These are phyloP conservation scores for Aureobasidium sp. DNA, from an alignment of 2,329 filamentous ascomycete species.

Conservation along the genomic window DNA sequence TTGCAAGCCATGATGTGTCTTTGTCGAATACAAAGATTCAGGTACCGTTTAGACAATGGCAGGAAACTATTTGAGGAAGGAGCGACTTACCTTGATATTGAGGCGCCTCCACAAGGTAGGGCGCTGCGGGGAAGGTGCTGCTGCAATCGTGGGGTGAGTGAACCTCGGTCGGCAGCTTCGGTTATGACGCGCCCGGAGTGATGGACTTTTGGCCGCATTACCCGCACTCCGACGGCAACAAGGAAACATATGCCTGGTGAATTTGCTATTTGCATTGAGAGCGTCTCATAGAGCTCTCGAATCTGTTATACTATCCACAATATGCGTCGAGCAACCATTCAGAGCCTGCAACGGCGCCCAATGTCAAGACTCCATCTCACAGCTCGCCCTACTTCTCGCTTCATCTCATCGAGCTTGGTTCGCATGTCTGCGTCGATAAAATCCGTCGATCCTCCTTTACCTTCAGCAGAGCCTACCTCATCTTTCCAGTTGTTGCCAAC, in stretches of 20 bases:
- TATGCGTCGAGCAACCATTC: slow-evolving; percentile 17
- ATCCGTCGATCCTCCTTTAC: slow-evolving; percentile 54
- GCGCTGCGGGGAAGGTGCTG: slow-evolving; percentile 5
- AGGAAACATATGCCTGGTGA: neutral
- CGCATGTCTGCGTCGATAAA: slow-evolving; percentile 45
- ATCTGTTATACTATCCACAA: neutral
- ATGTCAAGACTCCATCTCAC: slow-evolving; percentile 17
- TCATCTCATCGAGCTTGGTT: slow-evolving; percentile 20
- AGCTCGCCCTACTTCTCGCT: slow-evolving; percentile 19
- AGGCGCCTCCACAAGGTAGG: neutral
- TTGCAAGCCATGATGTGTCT: slow-evolving; percentile 22
- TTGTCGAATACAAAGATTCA: neutral
- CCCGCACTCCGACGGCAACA: neutral
- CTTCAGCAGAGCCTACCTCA: slow-evolving; percentile 58
- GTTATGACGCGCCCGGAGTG: slow-evolving; percentile 1
- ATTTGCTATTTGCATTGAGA: neutral
- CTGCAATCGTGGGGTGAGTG: slow-evolving; percentile 5
- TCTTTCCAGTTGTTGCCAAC: slow-evolving; percentile 81
- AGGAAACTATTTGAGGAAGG: neutral
- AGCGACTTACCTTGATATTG: neutral
- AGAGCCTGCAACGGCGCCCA: slow-evolving; percentile 24
- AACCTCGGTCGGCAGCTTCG: slow-evolving; percentile 10
- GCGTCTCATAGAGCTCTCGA: neutral
- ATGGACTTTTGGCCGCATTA: slow-evolving; percentile 6
- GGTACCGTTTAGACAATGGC: neutral